Percentiles rank a stretch among this genome's conserved stretches.
Conservation (phyloP, 2,329 filamentous ascomycete genomes). For the Raffaelea arxii region DNA sequence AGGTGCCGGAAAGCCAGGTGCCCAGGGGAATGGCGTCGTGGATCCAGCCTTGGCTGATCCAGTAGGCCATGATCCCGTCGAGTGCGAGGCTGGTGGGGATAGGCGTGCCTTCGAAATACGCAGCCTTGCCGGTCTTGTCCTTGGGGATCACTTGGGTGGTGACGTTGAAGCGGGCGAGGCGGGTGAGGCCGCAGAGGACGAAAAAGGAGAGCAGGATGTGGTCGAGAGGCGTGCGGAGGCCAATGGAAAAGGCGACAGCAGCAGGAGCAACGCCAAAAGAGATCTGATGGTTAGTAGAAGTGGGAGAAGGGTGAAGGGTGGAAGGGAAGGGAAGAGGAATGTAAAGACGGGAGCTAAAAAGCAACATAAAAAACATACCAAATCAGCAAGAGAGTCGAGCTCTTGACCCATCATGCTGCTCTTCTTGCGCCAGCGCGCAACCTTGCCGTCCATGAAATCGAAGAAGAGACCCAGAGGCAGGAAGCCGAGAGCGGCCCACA, state of each 20-base stretch:
- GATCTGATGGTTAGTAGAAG: slow-evolving; percentile 45
- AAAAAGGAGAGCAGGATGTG: slow-evolving; percentile 76
- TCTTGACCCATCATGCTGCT: slow-evolving; percentile 97
- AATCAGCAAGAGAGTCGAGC: slow-evolving; percentile 85
- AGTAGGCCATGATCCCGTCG: slow-evolving; percentile 79
- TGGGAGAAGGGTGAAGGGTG: background rate
- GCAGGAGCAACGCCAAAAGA: slow-evolving; percentile 92
- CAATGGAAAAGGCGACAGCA: slow-evolving; percentile 77
- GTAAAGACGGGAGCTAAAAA: background rate
- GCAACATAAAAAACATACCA: slow-evolving; percentile 47
- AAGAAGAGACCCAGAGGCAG: slow-evolving; percentile 94
- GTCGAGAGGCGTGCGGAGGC: slow-evolving; percentile 74
- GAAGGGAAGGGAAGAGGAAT: background rate
- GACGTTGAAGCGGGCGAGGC: slow-evolving; percentile 95
- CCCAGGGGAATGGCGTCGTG: slow-evolving; percentile 72
- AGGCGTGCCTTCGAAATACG: slow-evolving; percentile 94
- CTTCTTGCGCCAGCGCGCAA: slow-evolving; percentile 94
- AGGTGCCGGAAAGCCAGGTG: slow-evolving; percentile 53
- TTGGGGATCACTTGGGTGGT: slow-evolving; percentile 85
- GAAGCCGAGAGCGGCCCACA: slow-evolving; percentile 77
- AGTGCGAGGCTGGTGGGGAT: slow-evolving; percentile 84
- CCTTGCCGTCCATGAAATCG: slow-evolving; percentile 95
- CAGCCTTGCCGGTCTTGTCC: slow-evolving; percentile 80
- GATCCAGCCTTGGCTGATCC: slow-evolving; percentile 73
- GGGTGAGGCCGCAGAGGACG: slow-evolving; percentile 86